Base-by-base conservation (phyloP, 2,329 filamentous ascomycete species). In the Alternaria sp. region DNA sequence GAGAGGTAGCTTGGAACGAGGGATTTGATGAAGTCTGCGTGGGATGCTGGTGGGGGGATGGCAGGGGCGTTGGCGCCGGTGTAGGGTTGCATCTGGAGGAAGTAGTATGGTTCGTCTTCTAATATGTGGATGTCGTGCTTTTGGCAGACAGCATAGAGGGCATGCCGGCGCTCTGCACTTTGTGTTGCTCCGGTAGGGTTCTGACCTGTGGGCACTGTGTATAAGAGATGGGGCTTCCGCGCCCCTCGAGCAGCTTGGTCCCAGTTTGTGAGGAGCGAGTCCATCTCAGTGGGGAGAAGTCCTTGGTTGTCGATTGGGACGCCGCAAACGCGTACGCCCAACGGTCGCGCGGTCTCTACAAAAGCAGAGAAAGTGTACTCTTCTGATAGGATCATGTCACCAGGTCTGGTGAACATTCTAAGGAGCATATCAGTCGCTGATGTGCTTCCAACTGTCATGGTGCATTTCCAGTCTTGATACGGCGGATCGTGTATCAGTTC, bases 91-190 rank as follows among this genome's bases (percentile, higher is more conserved):
- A 93, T 92, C 79, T 97, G 94, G 36, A 97, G 84, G 81, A 94
- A 97, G 80, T 96, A 97, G 81, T 97, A 97, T 1, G 94, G 94
- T 76, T 97, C 94, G 75, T 97, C 94, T 81, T 97, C 94, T 68
- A 97, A 82, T 74, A 97, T 94, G 81, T 87, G 91, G 41, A 97
- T 73, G 74, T 97, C 91, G 78, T 97, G 92, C 80, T 92, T 93
- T 75, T 90, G 89, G 32, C 90, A 91, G 14, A 96, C 85, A 36
- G 83, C 83, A 79, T 97, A 97, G 46, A 97, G 84, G 22, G 88
- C 90, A 65, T 84, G 83, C 54, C 93, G 84, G 57, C 94, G 84
- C 73, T 88, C 82, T 5, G 80, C 76, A 41, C 88, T 85, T 77
- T 94, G 91, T 4, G 93, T 97, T 11, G 93, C 89, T 8, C 94